A percentile compares a stretch with the other conserved stretches of the same genome.
phyloP scores from a whole-genome alignment of 768 basidiomycete genomes.

The Leccinum sublutescens region DNA sequence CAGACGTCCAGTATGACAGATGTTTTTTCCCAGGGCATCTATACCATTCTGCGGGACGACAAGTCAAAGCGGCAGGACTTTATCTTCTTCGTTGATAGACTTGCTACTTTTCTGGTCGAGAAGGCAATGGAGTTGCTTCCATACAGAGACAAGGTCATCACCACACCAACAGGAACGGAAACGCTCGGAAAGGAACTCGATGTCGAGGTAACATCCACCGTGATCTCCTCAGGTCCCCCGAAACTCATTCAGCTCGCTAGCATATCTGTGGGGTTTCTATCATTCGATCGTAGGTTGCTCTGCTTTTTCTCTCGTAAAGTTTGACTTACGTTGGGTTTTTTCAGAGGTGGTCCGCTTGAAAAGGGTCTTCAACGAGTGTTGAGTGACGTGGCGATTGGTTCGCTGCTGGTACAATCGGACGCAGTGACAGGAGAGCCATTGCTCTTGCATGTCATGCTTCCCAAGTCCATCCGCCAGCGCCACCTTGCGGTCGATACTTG shows the following conservation, averaged over 20 bases:
- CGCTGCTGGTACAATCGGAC: slow-evolving; percentile 89
- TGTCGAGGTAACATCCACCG: slow-evolving; percentile 45
- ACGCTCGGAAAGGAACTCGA: slow-evolving; percentile 62
- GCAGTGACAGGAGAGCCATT: slow-evolving; percentile 82
- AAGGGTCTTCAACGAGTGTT: slow-evolving; percentile 88
- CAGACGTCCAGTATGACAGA: not conserved
- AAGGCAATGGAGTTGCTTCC: slow-evolving; percentile 83
- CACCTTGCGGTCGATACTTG: slow-evolving; percentile 64
- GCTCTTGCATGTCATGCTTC: slow-evolving; percentile 79
- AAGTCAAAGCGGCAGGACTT: slow-evolving; percentile 81
- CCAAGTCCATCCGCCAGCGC: slow-evolving; percentile 64
- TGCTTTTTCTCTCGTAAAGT: not conserved
- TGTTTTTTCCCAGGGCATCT: slow-evolving; percentile 64
- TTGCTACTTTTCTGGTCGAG: slow-evolving; percentile 84
- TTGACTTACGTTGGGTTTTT: slow-evolving; percentile 10
- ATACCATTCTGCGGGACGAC: slow-evolving; percentile 77
- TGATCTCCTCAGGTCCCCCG: not conserved
- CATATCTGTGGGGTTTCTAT: slow-evolving; percentile 87
- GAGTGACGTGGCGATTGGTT: slow-evolving; percentile 82
- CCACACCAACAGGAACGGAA: slow-evolving; percentile 62
- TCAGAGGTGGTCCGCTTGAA: slow-evolving; percentile 85
- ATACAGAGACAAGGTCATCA: slow-evolving; percentile 55
- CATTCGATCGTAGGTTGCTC: slow-evolving; percentile 68
- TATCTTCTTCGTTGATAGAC: slow-evolving; percentile 86
- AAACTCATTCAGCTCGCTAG: slow-evolving; percentile 35